These are phyloP conservation scores for Sclerotinia sclerotiorum DNA, from an alignment of 2,329 filamentous ascomycete genomes.

Conservation along the genomic window DNA sequence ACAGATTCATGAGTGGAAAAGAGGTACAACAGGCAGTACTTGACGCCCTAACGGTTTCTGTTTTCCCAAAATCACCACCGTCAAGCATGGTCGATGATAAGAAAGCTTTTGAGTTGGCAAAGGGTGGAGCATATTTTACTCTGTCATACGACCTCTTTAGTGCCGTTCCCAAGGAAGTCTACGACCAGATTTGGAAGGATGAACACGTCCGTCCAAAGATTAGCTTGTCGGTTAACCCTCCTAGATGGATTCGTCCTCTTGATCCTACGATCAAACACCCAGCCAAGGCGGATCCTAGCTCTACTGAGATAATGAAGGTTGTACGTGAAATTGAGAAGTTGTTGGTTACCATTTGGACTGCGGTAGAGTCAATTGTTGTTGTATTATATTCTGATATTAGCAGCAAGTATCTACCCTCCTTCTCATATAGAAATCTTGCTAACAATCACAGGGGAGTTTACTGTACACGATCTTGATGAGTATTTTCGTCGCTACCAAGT, in stretches of 20 bases:
- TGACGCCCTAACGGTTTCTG: not conserved
- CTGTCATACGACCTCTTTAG: constrained; percentile 1
- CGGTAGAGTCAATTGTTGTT: constrained; percentile 18
- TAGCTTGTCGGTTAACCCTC: not conserved
- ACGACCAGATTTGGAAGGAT: constrained; percentile 9
- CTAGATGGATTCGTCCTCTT: constrained; percentile 11
- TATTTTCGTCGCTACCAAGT: constrained; percentile 6
- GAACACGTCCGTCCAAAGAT: constrained; percentile 2
- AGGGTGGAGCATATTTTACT: constrained; percentile 2
- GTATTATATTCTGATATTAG: constrained; percentile 4
- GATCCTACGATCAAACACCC: not conserved
- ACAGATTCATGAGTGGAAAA: not conserved
- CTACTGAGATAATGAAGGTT: constrained; percentile 2
- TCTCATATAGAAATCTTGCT: not conserved
- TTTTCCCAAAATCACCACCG: not conserved
- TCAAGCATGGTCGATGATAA: not conserved
- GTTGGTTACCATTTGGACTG: constrained; percentile 15
- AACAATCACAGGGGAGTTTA: constrained; percentile 8
- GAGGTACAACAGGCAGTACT: not conserved
- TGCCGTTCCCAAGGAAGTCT: not conserved
- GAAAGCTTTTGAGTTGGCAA: not conserved
- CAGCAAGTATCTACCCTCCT: not conserved
- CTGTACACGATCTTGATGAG: not conserved
- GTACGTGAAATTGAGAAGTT: constrained; percentile 11
- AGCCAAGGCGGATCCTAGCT: not conserved